Evolutionary conservation across 2,329 filamentous ascomycete genomes (phyloP), one percentile per base, ranked within the genome.

Genomic region (Cercospora beticola): DNA sequence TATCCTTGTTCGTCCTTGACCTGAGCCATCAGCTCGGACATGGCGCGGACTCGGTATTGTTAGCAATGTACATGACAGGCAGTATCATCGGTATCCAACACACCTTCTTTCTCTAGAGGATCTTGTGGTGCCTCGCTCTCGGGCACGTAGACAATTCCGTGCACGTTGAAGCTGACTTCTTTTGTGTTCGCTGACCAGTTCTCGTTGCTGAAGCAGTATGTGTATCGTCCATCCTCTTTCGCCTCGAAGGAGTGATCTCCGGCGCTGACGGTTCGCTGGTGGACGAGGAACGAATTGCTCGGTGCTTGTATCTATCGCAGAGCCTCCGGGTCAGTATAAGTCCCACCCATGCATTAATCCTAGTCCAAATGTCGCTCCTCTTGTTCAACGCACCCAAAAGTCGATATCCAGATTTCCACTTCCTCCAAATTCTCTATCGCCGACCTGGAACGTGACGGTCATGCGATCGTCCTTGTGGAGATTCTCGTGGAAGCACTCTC

Each of bases 201-300:
- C 85, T 98, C 94, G 83, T 99, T 99, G 83, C 95, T 96, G 84
- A 99, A 99, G 88, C 95, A 99, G 88, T 99, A 99, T 67, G 88
- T 85, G 84, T 92, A 97, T 83, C 92, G 93, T 73, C 95, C 95
- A 81, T 99, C 94, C 78, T 89, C 83, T 75, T 86, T 85, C 62
- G 95, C 94, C 46, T 89, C 91, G 83, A 99, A 98, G 68, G 92
- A 92, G 84, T 96, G 93, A 82, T 98, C 94, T 79, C 95, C 95
- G 76, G 92, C 94, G 71, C 94, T 94, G 68, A 95, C 87, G 69
- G 88, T 86, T 81, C 90, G 91, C 79, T 96, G 88, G 82, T 92
- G 90, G 77, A 92, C 86, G 79, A 95, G 89, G 83, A 93, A 91
- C 78, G 87, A 86, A 78, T 88, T 88, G 63, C 83, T 79, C 21